phyloP scores from a whole-genome alignment of 495 filamentous ascomycete species.

The Terfezia boudieri region DNA sequence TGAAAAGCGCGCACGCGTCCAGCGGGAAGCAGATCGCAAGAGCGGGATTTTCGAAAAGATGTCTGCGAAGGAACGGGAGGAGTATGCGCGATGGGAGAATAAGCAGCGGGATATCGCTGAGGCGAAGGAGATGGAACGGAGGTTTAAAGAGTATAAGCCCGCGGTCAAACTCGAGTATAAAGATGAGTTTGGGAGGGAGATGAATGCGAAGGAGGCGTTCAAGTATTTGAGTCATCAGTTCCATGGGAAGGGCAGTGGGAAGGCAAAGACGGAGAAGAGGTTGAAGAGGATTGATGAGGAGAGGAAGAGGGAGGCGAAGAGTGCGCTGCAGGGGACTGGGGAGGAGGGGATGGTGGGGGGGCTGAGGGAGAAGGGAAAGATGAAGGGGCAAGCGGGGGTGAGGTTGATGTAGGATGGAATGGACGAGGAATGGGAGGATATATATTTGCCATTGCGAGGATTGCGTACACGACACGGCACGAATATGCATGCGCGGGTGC shows the following conservation, averaged over 20 bases:
- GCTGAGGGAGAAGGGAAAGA: constrained; percentile 52
- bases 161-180: constrained; percentile 74
- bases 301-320: constrained; percentile 63
- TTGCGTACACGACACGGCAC: too few species aligned
- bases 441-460: too few species aligned
- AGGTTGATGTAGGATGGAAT: constrained; percentile 28
- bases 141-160: constrained; percentile 77
- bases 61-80: constrained; percentile 76
- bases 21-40: constrained; percentile 69
- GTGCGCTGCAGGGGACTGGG: constrained; percentile 48
- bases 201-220: constrained; percentile 91
- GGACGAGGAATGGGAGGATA: too few species aligned
- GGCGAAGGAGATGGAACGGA: constrained; percentile 52
- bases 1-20: constrained; percentile 53
- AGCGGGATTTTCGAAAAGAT: constrained; percentile 66
- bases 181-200: constrained; percentile 61
- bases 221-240: constrained; percentile 88
- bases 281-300: constrained; percentile 95
- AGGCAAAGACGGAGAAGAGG: constrained; percentile 92
- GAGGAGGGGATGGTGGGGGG: constrained; percentile 65
- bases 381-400: constrained; percentile 73
- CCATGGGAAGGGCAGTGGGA: constrained; percentile 92
- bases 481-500: too few species aligned
- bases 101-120: constrained; percentile 62
- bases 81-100: constrained; percentile 69